These are phyloP conservation scores for Pleurotus sapidus DNA, from an alignment of 768 basidiomycete genomes.

Conservation along the genomic window DNA sequence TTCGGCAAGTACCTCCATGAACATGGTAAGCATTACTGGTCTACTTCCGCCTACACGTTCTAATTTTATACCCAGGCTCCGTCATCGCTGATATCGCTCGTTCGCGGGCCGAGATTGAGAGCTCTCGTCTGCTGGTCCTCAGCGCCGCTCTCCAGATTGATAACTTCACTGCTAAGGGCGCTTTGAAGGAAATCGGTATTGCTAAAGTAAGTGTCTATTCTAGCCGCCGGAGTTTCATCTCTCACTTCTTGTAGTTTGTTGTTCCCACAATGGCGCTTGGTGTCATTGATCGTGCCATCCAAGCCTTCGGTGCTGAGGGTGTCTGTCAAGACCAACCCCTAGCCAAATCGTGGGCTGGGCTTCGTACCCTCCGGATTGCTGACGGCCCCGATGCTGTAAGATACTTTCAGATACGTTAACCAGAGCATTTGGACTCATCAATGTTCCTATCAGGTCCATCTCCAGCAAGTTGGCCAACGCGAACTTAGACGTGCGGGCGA, in stretches of 20 bases:
- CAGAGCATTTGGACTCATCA: slow-evolving; percentile 10
- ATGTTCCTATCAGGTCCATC: slow-evolving; percentile 62
- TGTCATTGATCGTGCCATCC: slow-evolving; percentile 94
- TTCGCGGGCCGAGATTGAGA: slow-evolving; percentile 91
- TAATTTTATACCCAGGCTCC: slow-evolving; percentile 50
- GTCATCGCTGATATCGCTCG: slow-evolving; percentile 90
- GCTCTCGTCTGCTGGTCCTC: slow-evolving; percentile 81
- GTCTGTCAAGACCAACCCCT: slow-evolving; percentile 87
- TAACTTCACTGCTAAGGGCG: slow-evolving; percentile 87
- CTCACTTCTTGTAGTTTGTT: slow-evolving; percentile 60
- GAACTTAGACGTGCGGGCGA: slow-evolving; percentile 78
- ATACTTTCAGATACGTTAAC: neutral
- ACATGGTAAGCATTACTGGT: slow-evolving; percentile 55
- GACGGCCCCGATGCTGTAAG: slow-evolving; percentile 82
- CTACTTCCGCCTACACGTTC: too few relatives aligned
- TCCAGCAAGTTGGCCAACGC: slow-evolving; percentile 90
- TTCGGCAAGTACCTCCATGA: slow-evolving; percentile 92
- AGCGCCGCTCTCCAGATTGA: slow-evolving; percentile 94
- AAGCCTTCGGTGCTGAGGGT: slow-evolving; percentile 96
- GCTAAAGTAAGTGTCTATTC: slow-evolving; percentile 65
- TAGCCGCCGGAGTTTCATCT: neutral
- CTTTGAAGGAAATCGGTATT: slow-evolving; percentile 95
- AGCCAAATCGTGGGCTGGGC: slow-evolving; percentile 69
- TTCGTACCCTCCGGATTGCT: slow-evolving; percentile 86
- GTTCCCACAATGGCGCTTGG: slow-evolving; percentile 87